phyloP scores from a whole-genome alignment of 306 rosid species.

The Vigna mungo region DNA sequence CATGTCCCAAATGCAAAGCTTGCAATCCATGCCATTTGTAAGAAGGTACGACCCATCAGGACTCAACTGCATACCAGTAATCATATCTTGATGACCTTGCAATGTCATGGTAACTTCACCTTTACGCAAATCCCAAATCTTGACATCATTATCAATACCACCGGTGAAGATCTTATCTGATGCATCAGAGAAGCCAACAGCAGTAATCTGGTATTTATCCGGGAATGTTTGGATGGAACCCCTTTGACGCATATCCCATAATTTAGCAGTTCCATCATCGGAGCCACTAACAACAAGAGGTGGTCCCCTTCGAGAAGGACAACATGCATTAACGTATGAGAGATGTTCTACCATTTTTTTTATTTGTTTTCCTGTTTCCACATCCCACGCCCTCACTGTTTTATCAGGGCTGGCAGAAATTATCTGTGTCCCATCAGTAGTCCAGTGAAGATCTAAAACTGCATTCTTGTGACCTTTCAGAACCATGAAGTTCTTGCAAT shows the following conservation, averaged over 20 bases:
- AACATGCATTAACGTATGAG: conserved; percentile 86
- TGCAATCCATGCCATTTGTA: conserved; percentile 96
- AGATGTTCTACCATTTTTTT: conserved; percentile 98
- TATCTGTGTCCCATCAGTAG: conserved; percentile 87
- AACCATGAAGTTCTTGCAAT: conserved; percentile 92
- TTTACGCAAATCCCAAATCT: conserved; percentile 97
- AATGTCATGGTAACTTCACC: conserved; percentile 91
- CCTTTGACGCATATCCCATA: conserved; percentile 98
- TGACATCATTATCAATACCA: conserved; percentile 88
- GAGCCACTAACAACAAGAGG: conserved; percentile 95
- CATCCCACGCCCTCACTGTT: conserved; percentile 96
- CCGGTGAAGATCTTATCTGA: conserved; percentile 94
- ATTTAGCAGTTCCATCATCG: conserved; percentile 93
- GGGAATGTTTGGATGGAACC: conserved; percentile 98
- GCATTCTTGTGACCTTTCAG: conserved; percentile 96
- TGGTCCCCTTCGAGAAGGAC: conserved; percentile 93
- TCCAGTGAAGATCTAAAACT: conserved; percentile 96
- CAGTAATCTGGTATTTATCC: conserved; percentile 91
- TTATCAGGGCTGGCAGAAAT: conserved; percentile 89
- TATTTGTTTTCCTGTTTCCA: conserved; percentile 86
- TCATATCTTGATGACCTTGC: conserved; percentile 98
- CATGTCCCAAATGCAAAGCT: conserved; percentile 98
- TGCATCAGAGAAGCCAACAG: conserved; percentile 90
- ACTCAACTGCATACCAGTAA: conserved; percentile 92
- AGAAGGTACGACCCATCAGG: conserved; percentile 99